Conservation (phyloP, 108 stramenopile species). For the Pinguiococcus pyrenoidosus region DNA sequence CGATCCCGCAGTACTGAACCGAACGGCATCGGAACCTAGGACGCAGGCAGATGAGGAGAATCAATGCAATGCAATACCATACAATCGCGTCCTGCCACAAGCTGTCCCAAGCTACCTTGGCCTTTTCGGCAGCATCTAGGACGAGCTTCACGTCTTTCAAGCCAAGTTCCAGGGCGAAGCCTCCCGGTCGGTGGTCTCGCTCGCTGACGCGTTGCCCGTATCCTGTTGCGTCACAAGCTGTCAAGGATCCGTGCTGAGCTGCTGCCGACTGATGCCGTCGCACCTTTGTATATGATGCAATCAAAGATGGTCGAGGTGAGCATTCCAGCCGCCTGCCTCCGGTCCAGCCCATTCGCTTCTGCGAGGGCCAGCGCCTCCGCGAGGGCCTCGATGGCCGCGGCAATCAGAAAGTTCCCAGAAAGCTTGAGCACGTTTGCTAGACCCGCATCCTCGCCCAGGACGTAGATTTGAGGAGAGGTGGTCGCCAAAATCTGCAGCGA, state of each 20-base stretch:
- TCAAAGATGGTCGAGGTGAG: constrained; percentile 21
- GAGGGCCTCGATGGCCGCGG: constrained; percentile 20
- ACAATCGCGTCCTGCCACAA: too few relatives aligned
- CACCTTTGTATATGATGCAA: constrained; percentile 31
- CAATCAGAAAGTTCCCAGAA: constrained; percentile 28
- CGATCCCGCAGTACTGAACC: constrained; percentile 13
- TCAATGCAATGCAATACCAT: too few relatives aligned
- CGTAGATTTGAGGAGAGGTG: background rate
- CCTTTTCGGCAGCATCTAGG: constrained; percentile 2
- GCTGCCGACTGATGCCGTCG: background rate
- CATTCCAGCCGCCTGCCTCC: constrained; percentile 4
- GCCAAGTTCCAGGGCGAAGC: constrained; percentile 24
- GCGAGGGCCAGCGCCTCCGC: constrained; percentile 19
- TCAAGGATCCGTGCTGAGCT: background rate
- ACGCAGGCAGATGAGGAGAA: too few relatives aligned
- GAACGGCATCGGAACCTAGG: constrained; percentile 30
- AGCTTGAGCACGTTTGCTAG: constrained; percentile 22
- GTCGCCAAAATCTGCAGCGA: background rate
- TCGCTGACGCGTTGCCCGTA: constrained; percentile 25
- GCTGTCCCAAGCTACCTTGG: too few relatives aligned
- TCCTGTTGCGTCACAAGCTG: constrained; percentile 1
- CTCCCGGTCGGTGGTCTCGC: constrained; percentile 22
- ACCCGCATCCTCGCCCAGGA: constrained; percentile 9
- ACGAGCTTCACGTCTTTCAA: constrained; percentile 19
- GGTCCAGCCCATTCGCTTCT: constrained; percentile 23